A percentile compares a stretch with the other conserved stretches of the same genome.
Conservation (phyloP, 345 rosid species). For the Brassica nigra region DNA sequence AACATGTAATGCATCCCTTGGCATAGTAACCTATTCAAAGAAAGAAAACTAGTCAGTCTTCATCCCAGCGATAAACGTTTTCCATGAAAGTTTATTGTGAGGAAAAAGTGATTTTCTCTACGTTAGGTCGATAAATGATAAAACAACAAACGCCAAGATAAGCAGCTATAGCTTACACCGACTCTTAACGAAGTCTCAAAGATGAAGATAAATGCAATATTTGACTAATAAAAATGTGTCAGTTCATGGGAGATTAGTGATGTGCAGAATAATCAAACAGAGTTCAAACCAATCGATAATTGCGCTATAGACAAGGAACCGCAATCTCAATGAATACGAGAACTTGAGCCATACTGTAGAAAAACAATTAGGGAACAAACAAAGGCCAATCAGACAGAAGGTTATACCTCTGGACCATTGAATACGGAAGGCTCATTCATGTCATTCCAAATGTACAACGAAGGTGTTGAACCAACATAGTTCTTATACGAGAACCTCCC, state of each 20-base stretch:
- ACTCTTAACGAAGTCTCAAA: neutral
- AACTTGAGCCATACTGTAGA: conserved; percentile 7
- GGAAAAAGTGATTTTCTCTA: neutral
- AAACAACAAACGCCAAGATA: neutral
- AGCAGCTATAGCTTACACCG: neutral
- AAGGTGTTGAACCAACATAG: conserved; percentile 88
- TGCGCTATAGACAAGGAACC: neutral
- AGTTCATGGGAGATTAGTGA: conserved; percentile 1
- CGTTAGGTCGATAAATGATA: neutral
- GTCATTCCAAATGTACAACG: conserved; percentile 96
- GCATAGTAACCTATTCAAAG: conserved; percentile 77
- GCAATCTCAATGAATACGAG: neutral
- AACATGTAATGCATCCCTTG: conserved; percentile 90
- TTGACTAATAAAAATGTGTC: neutral
- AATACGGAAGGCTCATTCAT: conserved; percentile 99
- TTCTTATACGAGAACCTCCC: conserved; percentile 71
- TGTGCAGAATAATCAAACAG: neutral
- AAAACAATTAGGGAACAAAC: conserved; percentile 5
- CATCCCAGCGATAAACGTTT: neutral
- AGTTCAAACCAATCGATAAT: neutral
- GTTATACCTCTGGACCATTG: conserved; percentile 96
- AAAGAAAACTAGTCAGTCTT: conserved; percentile 11
- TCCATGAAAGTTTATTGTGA: neutral
- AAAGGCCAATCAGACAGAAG: conserved; percentile 16
- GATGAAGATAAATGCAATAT: neutral